Evolutionary conservation across 2,329 filamentous ascomycete species (phyloP).

Genomic region (Hymenoscyphus repandus): DNA sequence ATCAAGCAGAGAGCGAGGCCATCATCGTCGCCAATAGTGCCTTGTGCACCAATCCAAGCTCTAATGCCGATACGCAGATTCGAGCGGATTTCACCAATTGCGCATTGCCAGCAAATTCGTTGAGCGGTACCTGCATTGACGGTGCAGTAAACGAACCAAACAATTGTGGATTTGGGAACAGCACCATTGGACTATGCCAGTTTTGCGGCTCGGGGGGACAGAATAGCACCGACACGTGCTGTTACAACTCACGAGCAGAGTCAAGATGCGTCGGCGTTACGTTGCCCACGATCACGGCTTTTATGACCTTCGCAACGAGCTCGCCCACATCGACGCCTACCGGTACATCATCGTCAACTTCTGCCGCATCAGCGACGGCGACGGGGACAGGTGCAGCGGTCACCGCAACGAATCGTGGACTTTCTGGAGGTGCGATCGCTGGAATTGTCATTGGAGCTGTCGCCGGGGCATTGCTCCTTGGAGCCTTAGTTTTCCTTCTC

Average conservation of each 20-base stretch:
- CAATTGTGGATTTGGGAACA: constrained; percentile 79
- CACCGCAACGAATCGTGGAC: constrained; percentile 33
- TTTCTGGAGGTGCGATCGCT: constrained; percentile 85
- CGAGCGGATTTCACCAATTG: constrained; percentile 91
- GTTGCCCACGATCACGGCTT: constrained; percentile 69
- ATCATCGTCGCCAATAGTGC: constrained; percentile 69
- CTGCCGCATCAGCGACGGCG: constrained; percentile 12
- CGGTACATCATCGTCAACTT: constrained; percentile 37
- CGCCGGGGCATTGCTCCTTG: constrained; percentile 63
- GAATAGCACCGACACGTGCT: constrained; percentile 95
- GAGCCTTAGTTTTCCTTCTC: constrained; percentile 60
- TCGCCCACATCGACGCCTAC: constrained; percentile 43
- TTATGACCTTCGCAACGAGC: constrained; percentile 55
- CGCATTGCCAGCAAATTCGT: constrained; percentile 71
- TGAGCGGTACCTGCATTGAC: constrained; percentile 70
- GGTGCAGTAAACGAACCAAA: constrained; percentile 75
- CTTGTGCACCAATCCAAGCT: constrained; percentile 64
- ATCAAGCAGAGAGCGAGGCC: constrained; percentile 84
- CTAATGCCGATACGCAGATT: constrained; percentile 68
- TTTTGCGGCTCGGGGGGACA: constrained; percentile 80
- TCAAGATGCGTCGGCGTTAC: constrained; percentile 68
- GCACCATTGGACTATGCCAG: constrained; percentile 71
- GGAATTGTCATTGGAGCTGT: constrained; percentile 83
- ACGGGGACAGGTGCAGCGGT: constrained; percentile 13
- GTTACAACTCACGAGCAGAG: constrained; percentile 74